These are phyloP conservation scores for Corymbia citriodora DNA, from an alignment of 441 rosid genomes.

Conservation along the genomic window DNA sequence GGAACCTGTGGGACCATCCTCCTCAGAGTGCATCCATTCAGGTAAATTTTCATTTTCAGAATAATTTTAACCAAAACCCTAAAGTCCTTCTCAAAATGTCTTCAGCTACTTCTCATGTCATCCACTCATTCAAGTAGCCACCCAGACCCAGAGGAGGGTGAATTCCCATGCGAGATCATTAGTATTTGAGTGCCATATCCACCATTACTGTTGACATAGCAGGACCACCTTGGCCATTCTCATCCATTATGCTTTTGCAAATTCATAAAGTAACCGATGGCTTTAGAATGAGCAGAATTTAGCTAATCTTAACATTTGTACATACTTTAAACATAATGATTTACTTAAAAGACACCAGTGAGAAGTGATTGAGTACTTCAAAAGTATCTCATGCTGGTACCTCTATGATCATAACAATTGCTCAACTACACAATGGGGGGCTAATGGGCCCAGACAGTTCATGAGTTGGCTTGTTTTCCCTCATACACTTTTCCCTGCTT, in stretches of 20 bases:
- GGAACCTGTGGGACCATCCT: slow-evolving; percentile 1
- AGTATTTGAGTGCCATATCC: background rate
- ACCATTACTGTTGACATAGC: background rate
- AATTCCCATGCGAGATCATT: background rate
- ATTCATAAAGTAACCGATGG: background rate
- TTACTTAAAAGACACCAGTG: background rate
- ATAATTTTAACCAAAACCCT: background rate
- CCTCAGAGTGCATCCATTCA: slow-evolving; percentile 72
- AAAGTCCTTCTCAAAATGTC: background rate
- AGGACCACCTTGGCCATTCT: background rate
- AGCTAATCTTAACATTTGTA: background rate
- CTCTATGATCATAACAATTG: background rate
- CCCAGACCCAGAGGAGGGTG: background rate
- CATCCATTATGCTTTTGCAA: background rate
- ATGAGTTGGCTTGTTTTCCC: background rate
- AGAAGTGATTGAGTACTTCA: background rate
- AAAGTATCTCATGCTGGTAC: background rate
- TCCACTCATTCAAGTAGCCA: background rate
- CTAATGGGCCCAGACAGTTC: background rate
- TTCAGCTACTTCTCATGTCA: background rate
- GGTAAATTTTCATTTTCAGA: slow-evolving; percentile 19
- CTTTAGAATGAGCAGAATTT: background rate
- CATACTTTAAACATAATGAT: background rate
- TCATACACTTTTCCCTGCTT: background rate
- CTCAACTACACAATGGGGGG: background rate